These are phyloP conservation scores for Oryza coarctata DNA, from an alignment of 176 grass and related monocot genomes.

Conservation along the genomic window DNA sequence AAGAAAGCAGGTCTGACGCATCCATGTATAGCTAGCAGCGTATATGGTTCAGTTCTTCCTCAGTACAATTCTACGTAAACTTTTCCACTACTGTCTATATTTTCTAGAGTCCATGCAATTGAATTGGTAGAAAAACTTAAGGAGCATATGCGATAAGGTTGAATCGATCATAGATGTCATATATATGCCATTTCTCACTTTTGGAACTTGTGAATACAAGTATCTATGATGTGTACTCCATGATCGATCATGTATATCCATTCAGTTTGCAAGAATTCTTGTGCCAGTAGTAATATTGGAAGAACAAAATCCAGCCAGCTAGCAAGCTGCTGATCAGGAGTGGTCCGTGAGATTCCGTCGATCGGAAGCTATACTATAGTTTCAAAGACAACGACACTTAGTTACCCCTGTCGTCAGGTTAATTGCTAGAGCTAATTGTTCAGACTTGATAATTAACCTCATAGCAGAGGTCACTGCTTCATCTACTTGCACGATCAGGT, in stretches of 20 bases:
- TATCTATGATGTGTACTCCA: neutral
- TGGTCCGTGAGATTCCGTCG: neutral
- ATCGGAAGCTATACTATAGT: neutral
- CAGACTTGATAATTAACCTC: neutral
- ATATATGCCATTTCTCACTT: neutral
- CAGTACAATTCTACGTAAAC: conserved; percentile 2
- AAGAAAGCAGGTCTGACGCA: too few relatives aligned
- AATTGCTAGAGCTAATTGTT: neutral
- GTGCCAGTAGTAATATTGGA: neutral
- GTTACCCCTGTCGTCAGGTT: neutral
- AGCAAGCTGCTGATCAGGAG: neutral
- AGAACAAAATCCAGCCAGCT: neutral
- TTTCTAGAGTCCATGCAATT: neutral
- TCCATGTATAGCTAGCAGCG: neutral
- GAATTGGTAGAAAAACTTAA: neutral
- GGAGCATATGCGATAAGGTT: neutral
- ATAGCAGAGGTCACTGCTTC: neutral
- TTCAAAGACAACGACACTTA: neutral
- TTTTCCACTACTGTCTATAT: neutral
- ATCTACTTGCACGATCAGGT: neutral
- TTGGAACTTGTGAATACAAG: neutral
- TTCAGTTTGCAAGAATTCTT: neutral
- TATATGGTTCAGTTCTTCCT: too few relatives aligned
- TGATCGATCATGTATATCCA: neutral
- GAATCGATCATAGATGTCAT: neutral